Evolutionary conservation across 805 yeast species (phyloP).

Genomic region (Starmerella gropengiesseri): DNA sequence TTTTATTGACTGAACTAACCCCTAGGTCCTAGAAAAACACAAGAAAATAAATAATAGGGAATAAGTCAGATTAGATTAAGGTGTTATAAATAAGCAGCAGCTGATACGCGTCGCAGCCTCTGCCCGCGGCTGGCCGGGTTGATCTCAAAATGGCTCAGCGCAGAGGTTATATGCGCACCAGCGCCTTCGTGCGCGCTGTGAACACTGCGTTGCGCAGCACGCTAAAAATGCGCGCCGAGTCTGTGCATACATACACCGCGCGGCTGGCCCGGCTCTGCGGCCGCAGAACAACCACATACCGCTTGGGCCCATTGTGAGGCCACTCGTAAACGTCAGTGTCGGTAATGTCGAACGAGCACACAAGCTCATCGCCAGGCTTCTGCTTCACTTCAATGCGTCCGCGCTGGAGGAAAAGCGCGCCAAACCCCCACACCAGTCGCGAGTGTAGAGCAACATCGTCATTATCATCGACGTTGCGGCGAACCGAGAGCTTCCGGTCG

Average conservation of each 20-base stretch:
- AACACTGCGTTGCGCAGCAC: slow-evolving; percentile 26
- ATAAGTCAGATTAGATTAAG: slow-evolving; percentile 19
- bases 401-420: slow-evolving; percentile 10
- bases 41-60: slow-evolving; percentile 27
- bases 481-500: slow-evolving; percentile 10
- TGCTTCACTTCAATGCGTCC: slow-evolving; percentile 18
- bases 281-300: slow-evolving; percentile 22
- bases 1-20: slow-evolving; percentile 21
- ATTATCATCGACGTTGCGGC: slow-evolving; percentile 9
- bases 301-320: slow-evolving; percentile 21
- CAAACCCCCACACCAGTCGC: slow-evolving; percentile 21
- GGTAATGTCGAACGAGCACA: slow-evolving; percentile 13
- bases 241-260: slow-evolving; percentile 22
- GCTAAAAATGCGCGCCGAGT: slow-evolving; percentile 24
- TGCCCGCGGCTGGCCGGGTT: no score
- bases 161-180: slow-evolving; percentile 2
- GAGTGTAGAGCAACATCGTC: slow-evolving; percentile 15
- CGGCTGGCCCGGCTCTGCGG: slow-evolving; percentile 22
- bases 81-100: not conserved
- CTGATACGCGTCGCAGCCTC: not conserved
- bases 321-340: slow-evolving; percentile 21
- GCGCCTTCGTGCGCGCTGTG: slow-evolving; percentile 24
- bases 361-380: slow-evolving; percentile 19
- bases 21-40: no score
- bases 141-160: no score